Percentiles rank a stretch among this genome's conserved stretches.
These are phyloP conservation scores for Thermothielavioides terrestris DNA, from an alignment of 495 filamentous ascomycete species.

Conservation along the genomic window DNA sequence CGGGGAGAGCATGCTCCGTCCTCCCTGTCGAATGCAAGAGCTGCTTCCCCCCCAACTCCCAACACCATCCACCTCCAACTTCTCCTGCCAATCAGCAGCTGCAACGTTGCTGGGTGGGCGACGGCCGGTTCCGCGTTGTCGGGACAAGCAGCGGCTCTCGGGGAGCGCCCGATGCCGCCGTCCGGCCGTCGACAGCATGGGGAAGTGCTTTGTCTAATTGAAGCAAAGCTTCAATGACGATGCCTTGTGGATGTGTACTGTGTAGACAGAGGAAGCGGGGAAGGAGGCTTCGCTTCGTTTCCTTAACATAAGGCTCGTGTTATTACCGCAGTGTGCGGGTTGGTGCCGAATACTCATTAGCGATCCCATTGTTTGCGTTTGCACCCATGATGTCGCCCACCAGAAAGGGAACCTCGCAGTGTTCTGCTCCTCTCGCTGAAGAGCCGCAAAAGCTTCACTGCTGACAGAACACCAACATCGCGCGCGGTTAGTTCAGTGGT, in stretches of 20 bases:
- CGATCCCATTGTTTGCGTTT: too few species aligned
- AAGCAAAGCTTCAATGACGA: too few species aligned
- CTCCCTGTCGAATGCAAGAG: conserved; percentile 2
- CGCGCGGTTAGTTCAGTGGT: conserved; percentile 21
- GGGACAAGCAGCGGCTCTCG: not conserved
- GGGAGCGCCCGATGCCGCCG: not conserved
- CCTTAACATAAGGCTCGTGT: not conserved
- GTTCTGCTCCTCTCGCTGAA: too few species aligned
- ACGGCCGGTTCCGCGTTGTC: not conserved
- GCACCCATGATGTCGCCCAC: too few species aligned
- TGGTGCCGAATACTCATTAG: too few species aligned
- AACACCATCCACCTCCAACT: not conserved
- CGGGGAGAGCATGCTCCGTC: too few species aligned
- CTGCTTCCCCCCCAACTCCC: too few species aligned
- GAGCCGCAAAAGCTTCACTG: not conserved
- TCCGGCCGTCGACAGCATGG: not conserved
- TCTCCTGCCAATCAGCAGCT: conserved; percentile 5
- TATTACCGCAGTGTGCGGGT: too few species aligned
- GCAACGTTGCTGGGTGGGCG: conserved; percentile 6
- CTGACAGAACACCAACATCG: conserved; percentile 1
- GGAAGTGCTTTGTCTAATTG: not conserved
- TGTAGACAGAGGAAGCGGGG: too few species aligned
- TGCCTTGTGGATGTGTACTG: too few species aligned
- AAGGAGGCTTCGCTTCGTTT: too few species aligned
- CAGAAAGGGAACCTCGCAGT: too few species aligned